Evolutionary conservation across 768 basidiomycete genomes (phyloP).

Genomic region (Lentinula detonsa): DNA sequence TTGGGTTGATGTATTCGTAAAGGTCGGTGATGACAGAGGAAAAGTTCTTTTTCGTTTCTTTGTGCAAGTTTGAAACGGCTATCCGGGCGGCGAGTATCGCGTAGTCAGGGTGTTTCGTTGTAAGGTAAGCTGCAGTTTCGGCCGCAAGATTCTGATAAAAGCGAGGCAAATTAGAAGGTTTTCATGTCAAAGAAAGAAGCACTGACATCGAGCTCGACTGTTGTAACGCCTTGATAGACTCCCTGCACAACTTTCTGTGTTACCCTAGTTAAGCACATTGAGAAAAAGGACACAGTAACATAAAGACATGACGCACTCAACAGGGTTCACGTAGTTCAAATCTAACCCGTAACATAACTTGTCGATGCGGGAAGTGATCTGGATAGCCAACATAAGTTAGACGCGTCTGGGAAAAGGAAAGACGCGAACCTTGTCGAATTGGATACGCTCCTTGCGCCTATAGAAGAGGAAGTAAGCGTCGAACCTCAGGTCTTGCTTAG

Average conservation of each 20-base stretch:
- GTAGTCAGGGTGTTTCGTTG: constrained; percentile 96
- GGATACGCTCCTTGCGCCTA: constrained; percentile 86
- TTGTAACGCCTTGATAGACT: constrained; percentile 94
- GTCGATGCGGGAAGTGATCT: constrained; percentile 85
- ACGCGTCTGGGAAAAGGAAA: constrained; percentile 9
- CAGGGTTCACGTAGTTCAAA: constrained; percentile 84
- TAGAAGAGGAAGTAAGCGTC: constrained; percentile 4
- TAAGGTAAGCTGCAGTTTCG: constrained; percentile 95
- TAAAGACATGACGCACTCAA: constrained; percentile 57
- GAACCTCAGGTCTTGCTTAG: constrained; percentile 14
- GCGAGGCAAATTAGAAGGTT: not conserved
- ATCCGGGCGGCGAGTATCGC: constrained; percentile 98
- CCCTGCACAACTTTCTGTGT: constrained; percentile 91
- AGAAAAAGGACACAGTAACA: not conserved
- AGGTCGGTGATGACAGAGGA: constrained; percentile 89
- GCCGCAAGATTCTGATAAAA: constrained; percentile 79
- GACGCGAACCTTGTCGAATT: constrained; percentile 79
- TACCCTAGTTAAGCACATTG: constrained; percentile 40
- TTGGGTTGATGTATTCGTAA: constrained; percentile 91
- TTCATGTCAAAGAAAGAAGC: not conserved
- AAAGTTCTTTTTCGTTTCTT: constrained; percentile 98
- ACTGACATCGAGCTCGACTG: constrained; percentile 51
- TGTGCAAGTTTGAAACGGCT: constrained; percentile 97
- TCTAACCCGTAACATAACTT: constrained; percentile 97
- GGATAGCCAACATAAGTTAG: constrained; percentile 10